A percentile compares a stretch with the other conserved stretches of the same genome.
phyloP scores from a whole-genome alignment of 768 basidiomycete genomes.

The Dioszegia hungarica region DNA sequence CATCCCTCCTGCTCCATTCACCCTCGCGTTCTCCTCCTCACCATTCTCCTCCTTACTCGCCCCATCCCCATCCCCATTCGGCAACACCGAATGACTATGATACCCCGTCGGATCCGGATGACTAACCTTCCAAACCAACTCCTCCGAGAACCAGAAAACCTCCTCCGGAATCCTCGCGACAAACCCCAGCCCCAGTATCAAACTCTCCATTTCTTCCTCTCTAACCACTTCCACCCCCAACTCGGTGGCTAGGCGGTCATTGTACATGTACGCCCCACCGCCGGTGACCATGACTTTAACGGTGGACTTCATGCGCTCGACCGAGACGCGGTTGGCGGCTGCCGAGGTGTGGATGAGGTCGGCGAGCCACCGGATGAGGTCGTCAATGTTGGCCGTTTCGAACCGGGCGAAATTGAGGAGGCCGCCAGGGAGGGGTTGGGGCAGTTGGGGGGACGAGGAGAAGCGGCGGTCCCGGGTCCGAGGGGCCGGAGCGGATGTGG shows the following conservation, averaged over 20 bases:
- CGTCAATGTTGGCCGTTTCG: slow-evolving; percentile 81
- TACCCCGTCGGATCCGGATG: slow-evolving; percentile 32
- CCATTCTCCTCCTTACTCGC: not conserved
- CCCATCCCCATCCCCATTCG: slow-evolving; percentile 3
- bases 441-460: slow-evolving; percentile 25
- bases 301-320: slow-evolving; percentile 82
- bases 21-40: not conserved
- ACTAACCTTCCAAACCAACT: slow-evolving; percentile 69
- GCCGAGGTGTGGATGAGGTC: slow-evolving; percentile 82
- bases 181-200: slow-evolving; percentile 94
- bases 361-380: slow-evolving; percentile 80
- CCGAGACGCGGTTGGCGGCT: slow-evolving; percentile 72
- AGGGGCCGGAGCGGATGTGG: slow-evolving; percentile 53
- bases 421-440: slow-evolving; percentile 86
- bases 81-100: not conserved
- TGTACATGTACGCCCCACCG: slow-evolving; percentile 92
- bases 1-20: not conserved
- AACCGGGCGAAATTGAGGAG: slow-evolving; percentile 97
- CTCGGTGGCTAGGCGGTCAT: slow-evolving; percentile 68
- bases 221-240: slow-evolving; percentile 77
- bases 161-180: slow-evolving; percentile 93
- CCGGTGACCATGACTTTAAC: slow-evolving; percentile 98
- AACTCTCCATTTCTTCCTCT: slow-evolving; percentile 99
- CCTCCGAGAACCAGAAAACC: slow-evolving; percentile 97
- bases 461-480: slow-evolving; percentile 62